phyloP scores from a whole-genome alignment of 345 rosid species.

The Erucastrum elatum region DNA sequence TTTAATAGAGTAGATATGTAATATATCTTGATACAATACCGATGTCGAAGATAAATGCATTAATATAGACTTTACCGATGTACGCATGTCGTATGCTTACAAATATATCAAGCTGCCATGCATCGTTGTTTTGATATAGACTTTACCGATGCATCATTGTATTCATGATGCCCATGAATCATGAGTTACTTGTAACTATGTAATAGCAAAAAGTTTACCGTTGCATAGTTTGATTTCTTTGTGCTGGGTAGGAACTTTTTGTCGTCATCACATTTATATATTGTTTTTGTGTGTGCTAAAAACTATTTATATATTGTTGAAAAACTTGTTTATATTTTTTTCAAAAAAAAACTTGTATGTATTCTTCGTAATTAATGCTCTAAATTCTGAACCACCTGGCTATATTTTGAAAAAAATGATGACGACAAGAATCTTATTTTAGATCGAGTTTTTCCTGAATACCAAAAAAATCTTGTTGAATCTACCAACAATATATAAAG shows the following conservation, averaged over 20 bases:
- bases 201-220: slow-evolving; percentile 1
- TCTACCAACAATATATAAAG: not conserved
- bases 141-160: slow-evolving; percentile 5
- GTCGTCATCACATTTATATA: not conserved
- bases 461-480: not conserved
- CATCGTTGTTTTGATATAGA: not conserved
- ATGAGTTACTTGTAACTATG: slow-evolving; percentile 8
- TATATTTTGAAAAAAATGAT: not conserved
- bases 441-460: not conserved
- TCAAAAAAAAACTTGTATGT: not conserved
- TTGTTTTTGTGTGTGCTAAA: not conserved
- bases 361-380: not conserved
- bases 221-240: slow-evolving; percentile 1
- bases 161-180: not conserved
- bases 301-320: not conserved
- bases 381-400: not conserved
- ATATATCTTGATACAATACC: not conserved
- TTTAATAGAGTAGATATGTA: too few relatives aligned
- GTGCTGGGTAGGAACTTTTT: not conserved
- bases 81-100: slow-evolving; percentile 16
- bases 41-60: slow-evolving; percentile 15
- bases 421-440: not conserved
- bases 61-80: slow-evolving; percentile 4
- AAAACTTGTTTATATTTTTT: too few relatives aligned
- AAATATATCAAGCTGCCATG: slow-evolving; percentile 7